Base-by-base conservation (phyloP, 192 early-diverging fungal species). In the Coemansia sp. region DNA sequence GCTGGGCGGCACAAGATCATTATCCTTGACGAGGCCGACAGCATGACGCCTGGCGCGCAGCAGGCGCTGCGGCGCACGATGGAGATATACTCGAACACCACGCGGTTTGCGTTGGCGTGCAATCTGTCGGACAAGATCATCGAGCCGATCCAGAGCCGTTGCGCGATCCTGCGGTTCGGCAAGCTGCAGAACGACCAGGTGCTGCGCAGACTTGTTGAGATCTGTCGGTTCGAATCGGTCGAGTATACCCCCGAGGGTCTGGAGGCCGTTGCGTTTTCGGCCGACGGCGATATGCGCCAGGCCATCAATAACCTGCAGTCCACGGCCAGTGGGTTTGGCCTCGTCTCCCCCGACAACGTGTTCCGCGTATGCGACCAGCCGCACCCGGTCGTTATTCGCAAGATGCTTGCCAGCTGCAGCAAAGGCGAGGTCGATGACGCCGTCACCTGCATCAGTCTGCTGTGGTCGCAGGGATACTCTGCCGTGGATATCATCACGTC, bases 21-120 rank as follows among this genome's bases (percentile, higher is more conserved):
- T 46, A 97, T 99, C 76, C 80, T 99, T 61, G 97, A 99, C 76
- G 97, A 99, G 84, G 97, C 95, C n/a, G 97, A 99, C 76, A 96
- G 93, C 75, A 98, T 99, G 97, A 98, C 96, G 10, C 83, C 90
- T 39, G 94, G 91, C 20, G 97, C 97, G 7, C 97, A 99, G 72
- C 96, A 99, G 76, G 97, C 97, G 39, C 87, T 99, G 64, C 89
- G 97, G 64, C 88, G 96, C 50, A 99, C 94, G 0, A 99, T 99
- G 96, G 97, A 99, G 76, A 91, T 98, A 48, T 99, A 94, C 79
- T 94, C 94, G 14, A 86, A 86, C 59, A 98, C 95, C 2, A 99
- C 97, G 11, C 88, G 97, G 32, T 99, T 99, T 84, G 95, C 94
- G 5, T 80, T 98, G 14, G 97, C 97, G 2, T 99, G 97, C 84